Conservation (phyloP, 306 rosid genomes). For the Corylus heterophylla region DNA sequence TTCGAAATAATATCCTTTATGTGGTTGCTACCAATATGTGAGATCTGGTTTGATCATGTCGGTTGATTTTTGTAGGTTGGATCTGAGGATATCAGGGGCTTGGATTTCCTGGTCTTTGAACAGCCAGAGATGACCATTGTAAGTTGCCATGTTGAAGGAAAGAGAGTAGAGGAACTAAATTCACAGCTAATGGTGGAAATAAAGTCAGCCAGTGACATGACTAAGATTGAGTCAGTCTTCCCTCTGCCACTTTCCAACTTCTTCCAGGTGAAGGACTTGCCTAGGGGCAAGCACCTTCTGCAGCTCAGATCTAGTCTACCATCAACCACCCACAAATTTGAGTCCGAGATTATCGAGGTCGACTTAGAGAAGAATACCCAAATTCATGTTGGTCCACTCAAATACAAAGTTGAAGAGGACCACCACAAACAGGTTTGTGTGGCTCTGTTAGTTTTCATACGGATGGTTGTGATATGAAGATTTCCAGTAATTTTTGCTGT, state of each 20-base stretch:
- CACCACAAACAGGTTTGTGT: conserved; percentile 76
- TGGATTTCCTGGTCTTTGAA: conserved; percentile 92
- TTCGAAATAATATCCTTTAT: conserved; percentile 7
- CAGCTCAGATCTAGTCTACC: conserved; percentile 72
- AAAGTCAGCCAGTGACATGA: conserved; percentile 69
- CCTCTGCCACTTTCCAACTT: conserved; percentile 90
- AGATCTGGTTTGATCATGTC: conserved; percentile 27
- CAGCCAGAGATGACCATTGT: conserved; percentile 88
- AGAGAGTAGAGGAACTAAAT: conserved; percentile 63
- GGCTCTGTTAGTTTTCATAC: neutral
- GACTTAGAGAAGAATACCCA: conserved; percentile 74
- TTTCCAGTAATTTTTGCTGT: too few relatives aligned
- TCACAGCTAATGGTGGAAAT: conserved; percentile 80
- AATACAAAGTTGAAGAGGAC: conserved; percentile 59
- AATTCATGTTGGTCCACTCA: conserved; percentile 84
- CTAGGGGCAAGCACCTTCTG: conserved; percentile 82
- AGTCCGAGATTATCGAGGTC: conserved; percentile 78
- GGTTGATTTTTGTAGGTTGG: conserved; percentile 64
- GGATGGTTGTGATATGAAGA: neutral
- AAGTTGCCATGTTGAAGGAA: conserved; percentile 93
- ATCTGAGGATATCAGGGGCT: conserved; percentile 70
- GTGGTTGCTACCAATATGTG: conserved; percentile 25
- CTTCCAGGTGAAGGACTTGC: conserved; percentile 88
- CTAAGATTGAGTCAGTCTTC: conserved; percentile 64
- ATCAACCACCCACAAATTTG: conserved; percentile 66